Base-by-base conservation (phyloP, 2,329 filamentous ascomycete species). In the Dothiorella sarmentorum region DNA sequence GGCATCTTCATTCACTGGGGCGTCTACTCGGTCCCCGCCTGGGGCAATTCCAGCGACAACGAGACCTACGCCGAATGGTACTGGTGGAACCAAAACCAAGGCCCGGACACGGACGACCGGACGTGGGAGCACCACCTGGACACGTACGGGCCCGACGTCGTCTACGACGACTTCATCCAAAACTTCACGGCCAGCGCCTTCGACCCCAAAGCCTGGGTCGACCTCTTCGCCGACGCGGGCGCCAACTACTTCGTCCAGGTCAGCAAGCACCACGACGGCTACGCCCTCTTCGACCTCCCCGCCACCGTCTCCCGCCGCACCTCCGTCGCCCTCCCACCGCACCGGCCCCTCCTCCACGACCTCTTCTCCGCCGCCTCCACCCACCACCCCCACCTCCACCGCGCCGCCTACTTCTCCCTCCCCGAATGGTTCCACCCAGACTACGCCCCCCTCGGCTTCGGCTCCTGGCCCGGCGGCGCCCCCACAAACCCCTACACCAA, bases 1-100 rank as follows among this genome's bases (percentile, higher is more conserved):
- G 82, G 83, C 0, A 84, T 85, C 31, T 85, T 85, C 64, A 81
- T 85, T 37, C 82, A 85, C 61, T 85, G 82, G 80, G 82, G 82
- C 0, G 71, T 77, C 0, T 85, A 83, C 62, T 69, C 80, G 0
- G 81, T 84, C 0, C 78, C 82, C 0, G 81, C 77, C 4, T 85
- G 82, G 80, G 82, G 82, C 1, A 76, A 77, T 37, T 62, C 63
- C 2, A 66, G 67, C 6, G 60, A 68, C 3, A 72, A 75, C 47
- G 77, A 77, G 61, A 66, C 61, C 27, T 77, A 73, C 60, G 70
- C 73, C 1, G 73, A 76, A 63, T 76, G 73, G 73, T 71, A 60
- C 18, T 58, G 56, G 43, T 82, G 76, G 74, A 76, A 78, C 45
- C 73, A 71, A 29, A 75, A 75, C 20, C 70, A 76, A 24, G 70